Conservation (phyloP, 345 rosid species). For the Viola odorata region DNA sequence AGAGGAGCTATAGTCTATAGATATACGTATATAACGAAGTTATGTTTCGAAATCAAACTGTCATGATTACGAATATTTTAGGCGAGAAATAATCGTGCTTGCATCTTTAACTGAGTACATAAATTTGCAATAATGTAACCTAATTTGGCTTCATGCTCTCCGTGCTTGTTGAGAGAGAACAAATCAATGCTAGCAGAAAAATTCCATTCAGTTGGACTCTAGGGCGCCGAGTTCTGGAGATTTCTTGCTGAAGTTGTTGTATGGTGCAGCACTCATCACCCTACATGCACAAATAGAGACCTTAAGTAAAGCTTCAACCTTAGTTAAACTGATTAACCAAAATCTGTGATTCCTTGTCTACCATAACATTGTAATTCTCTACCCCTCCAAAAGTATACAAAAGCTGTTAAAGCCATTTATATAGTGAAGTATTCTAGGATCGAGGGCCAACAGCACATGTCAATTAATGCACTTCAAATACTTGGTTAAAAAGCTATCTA, state of each 20-base stretch:
- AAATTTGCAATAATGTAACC: slow-evolving; percentile 7
- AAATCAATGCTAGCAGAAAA: slow-evolving; percentile 9
- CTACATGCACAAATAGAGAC: slow-evolving; percentile 32
- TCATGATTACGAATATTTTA: slow-evolving; percentile 10
- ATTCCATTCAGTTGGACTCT: slow-evolving; percentile 28
- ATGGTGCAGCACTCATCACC: slow-evolving; percentile 54
- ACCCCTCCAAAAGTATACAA: no score
- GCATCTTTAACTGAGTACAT: slow-evolving; percentile 12
- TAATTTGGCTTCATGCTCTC: slow-evolving; percentile 2
- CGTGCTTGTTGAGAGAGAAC: slow-evolving; percentile 7
- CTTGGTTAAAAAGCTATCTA: no score
- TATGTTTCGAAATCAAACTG: slow-evolving; percentile 7
- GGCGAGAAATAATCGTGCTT: slow-evolving; percentile 5
- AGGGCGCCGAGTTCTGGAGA: slow-evolving; percentile 30
- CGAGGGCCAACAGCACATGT: no score
- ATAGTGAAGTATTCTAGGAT: no score
- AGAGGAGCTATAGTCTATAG: neutral
- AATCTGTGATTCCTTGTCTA: no score
- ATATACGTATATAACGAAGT: neutral
- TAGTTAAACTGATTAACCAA: no score
- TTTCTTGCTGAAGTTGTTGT: slow-evolving; percentile 42
- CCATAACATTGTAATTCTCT: no score
- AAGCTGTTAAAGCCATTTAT: no score
- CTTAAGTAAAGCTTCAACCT: neutral
- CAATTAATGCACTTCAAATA: no score